Conservation (phyloP, 164 flowering plant genomes). For the Umbilicus rupestris region DNA sequence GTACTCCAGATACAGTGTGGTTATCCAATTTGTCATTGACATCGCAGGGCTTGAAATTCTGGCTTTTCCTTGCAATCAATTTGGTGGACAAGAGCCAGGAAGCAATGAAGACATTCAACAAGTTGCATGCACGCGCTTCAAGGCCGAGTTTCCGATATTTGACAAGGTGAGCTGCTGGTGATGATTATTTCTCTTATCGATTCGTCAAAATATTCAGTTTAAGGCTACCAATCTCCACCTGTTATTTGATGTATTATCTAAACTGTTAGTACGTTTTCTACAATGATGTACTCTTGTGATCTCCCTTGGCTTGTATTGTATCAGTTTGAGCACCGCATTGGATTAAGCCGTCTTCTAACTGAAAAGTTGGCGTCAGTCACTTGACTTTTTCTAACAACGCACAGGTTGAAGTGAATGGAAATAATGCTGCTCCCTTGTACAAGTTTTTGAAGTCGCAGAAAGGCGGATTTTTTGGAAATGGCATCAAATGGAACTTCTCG, state of each 20-base stretch:
- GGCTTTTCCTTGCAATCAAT: conserved; percentile 98
- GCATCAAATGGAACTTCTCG: conserved; percentile 92
- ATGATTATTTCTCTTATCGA: background rate
- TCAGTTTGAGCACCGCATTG: too few relatives aligned
- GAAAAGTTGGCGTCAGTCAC: background rate
- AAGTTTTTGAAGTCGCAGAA: conserved; percentile 64
- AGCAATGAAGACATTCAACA: conserved; percentile 63
- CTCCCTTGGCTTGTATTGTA: too few relatives aligned
- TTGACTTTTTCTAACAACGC: background rate
- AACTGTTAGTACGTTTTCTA: too few relatives aligned
- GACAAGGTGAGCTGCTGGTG: conserved; percentile 53
- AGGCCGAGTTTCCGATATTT: conserved; percentile 90
- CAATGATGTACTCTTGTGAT: too few relatives aligned
- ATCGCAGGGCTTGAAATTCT: conserved; percentile 69
- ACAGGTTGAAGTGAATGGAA: conserved; percentile 84
- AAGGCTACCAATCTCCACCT: too few relatives aligned
- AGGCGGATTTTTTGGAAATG: conserved; percentile 61
- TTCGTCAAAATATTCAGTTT: background rate
- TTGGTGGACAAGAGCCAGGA: conserved; percentile 83
- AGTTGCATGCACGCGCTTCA: conserved; percentile 60
- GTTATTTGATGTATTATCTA: too few relatives aligned
- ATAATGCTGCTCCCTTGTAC: conserved; percentile 66
- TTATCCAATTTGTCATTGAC: background rate
- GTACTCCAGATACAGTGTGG: too few relatives aligned
- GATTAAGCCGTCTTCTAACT: too few relatives aligned